phyloP scores from a whole-genome alignment of 805 yeast genomes.

The Lipomyces sp. region DNA sequence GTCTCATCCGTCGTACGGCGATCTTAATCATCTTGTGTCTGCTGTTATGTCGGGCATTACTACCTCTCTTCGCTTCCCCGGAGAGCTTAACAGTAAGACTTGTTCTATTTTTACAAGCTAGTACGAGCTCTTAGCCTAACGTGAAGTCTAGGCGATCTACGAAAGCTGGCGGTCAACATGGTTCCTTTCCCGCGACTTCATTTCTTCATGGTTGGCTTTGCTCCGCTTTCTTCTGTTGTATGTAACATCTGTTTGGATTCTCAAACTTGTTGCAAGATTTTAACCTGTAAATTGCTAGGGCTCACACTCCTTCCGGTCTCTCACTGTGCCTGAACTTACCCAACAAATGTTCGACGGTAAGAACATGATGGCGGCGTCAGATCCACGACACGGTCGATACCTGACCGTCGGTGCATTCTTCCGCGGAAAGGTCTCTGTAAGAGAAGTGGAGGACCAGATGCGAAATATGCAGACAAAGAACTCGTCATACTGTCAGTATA shows the following conservation, averaged over 20 bases:
- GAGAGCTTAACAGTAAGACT: constrained; percentile 66
- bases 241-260: background rate
- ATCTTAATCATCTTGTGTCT: constrained; percentile 80
- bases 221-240: constrained; percentile 70
- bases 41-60: constrained; percentile 96
- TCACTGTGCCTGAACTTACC: constrained; percentile 88
- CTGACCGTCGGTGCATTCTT: constrained; percentile 92
- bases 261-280: constrained; percentile 29
- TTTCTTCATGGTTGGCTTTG: constrained; percentile 93
- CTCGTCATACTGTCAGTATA: constrained; percentile 51
- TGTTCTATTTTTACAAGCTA: too few relatives aligned
- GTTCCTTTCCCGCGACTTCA: constrained; percentile 96
- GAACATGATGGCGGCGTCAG: constrained; percentile 95
- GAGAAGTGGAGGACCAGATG: constrained; percentile 95
- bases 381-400: constrained; percentile 89
- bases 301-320: constrained; percentile 77
- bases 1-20: constrained; percentile 71
- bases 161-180: constrained; percentile 90
- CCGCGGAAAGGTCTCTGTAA: constrained; percentile 88
- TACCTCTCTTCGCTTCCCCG: constrained; percentile 91
- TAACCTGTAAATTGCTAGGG: constrained; percentile 39
- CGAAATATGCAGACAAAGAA: constrained; percentile 80
- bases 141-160: constrained; percentile 58
- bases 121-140: too few relatives aligned
- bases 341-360: constrained; percentile 92